A percentile compares a stretch with the other conserved stretches of the same genome.
phyloP scores from a whole-genome alignment of 192 early-diverging fungal species.

The Gorgonomyces haynaldii region DNA sequence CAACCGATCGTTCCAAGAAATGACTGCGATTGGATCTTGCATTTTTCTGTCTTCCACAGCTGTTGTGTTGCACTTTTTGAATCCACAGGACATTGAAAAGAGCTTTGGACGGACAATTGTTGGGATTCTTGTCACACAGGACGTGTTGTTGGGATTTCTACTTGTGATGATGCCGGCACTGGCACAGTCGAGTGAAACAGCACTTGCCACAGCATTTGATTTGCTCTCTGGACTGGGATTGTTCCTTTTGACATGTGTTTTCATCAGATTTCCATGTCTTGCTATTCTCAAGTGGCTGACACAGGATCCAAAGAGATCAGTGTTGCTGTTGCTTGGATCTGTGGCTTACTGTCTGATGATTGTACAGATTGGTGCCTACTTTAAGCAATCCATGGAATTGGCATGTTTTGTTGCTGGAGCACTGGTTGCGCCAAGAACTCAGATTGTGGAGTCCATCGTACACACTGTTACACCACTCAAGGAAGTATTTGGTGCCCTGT shows the following conservation, averaged over 20 bases:
- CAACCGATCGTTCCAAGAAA: slow-evolving; percentile 23
- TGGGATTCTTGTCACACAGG: slow-evolving; percentile 41
- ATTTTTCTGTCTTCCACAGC: slow-evolving; percentile 40
- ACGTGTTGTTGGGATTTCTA: slow-evolving; percentile 36
- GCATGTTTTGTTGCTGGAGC: slow-evolving; percentile 51
- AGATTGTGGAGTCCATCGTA: slow-evolving; percentile 22
- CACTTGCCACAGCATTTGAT: slow-evolving; percentile 12
- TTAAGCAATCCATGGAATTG: slow-evolving; percentile 43
- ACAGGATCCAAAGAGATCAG: slow-evolving; percentile 11
- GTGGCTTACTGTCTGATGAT: slow-evolving; percentile 35
- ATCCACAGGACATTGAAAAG: slow-evolving; percentile 31
- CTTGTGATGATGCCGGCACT: slow-evolving; percentile 13
- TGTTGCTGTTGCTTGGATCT: slow-evolving; percentile 31
- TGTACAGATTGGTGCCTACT: slow-evolving; percentile 21
- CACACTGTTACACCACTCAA: slow-evolving; percentile 32
- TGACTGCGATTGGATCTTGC: slow-evolving; percentile 35
- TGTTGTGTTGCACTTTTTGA: slow-evolving; percentile 34
- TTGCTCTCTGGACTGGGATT: slow-evolving; percentile 22
- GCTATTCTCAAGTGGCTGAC: slow-evolving; percentile 2
- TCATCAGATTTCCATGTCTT: slow-evolving; percentile 11
- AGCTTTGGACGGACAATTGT: slow-evolving; percentile 45
- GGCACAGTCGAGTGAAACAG: slow-evolving; percentile 18
- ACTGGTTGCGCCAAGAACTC: slow-evolving; percentile 25
- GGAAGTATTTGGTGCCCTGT: slow-evolving; percentile 42
- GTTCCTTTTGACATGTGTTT: slow-evolving; percentile 23